Percentiles rank a stretch among this genome's conserved stretches.
Evolutionary conservation across 2,329 filamentous ascomycete species (phyloP).

Genomic region (Nothopassalora personata): DNA sequence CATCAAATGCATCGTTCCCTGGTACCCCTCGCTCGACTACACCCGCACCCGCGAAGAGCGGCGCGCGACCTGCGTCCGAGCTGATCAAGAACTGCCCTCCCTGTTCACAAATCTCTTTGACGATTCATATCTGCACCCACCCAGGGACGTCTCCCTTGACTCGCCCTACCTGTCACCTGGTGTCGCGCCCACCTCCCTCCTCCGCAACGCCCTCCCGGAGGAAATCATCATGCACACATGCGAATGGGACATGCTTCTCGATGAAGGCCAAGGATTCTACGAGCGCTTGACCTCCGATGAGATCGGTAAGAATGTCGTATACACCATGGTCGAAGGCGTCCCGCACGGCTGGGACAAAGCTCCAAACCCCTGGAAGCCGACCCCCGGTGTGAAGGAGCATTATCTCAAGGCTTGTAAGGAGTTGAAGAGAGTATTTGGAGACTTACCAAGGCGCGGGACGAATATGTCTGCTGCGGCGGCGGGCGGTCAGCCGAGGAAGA

Average conservation of each 20-base stretch:
- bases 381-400: constrained; percentile 47
- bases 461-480: constrained; percentile 2
- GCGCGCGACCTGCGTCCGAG: constrained; percentile 50
- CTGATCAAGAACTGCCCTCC: constrained; percentile 48
- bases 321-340: constrained; percentile 54
- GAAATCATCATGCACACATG: constrained; percentile 59
- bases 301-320: constrained; percentile 51
- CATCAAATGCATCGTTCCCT: constrained; percentile 54
- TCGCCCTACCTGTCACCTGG: constrained; percentile 57
- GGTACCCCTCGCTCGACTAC: constrained; percentile 60
- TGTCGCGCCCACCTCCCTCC: constrained; percentile 49
- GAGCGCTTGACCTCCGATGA: constrained; percentile 45
- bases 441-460: not conserved
- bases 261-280: constrained; percentile 57
- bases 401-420: constrained; percentile 52
- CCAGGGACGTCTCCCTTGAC: constrained; percentile 43
- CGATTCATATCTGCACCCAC: constrained; percentile 43
- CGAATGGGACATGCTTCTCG: constrained; percentile 63
- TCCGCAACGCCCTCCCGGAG: constrained; percentile 51
- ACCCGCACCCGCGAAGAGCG: constrained; percentile 55
- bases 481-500: constrained; percentile 10
- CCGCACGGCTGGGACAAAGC: constrained; percentile 64
- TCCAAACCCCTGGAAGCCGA: constrained; percentile 54
- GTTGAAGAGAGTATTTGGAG: constrained; percentile 43
- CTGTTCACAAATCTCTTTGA: constrained; percentile 50